A percentile compares a stretch with the other conserved stretches of the same genome.
phyloP scores from a whole-genome alignment of 1,284 basidiomycete genomes.

The Trichosporon sp. region DNA sequence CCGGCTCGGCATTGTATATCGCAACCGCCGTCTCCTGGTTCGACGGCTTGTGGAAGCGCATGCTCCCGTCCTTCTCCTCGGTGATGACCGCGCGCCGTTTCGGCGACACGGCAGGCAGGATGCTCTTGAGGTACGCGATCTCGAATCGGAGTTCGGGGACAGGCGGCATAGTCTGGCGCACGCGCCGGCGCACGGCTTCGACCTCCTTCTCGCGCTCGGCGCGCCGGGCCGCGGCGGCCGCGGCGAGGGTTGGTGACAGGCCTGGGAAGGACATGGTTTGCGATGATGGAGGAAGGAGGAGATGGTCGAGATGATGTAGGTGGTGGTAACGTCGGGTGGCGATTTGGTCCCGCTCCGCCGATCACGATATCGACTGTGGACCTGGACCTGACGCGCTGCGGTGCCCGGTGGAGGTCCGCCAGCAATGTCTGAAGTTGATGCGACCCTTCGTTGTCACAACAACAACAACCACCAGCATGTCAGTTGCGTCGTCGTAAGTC shows the following conservation, averaged over 20 bases:
- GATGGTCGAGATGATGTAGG: too few species aligned
- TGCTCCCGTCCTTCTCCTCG: conserved; percentile 46
- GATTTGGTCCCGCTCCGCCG: conserved; percentile 15
- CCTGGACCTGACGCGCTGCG: neutral
- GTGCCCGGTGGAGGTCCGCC: neutral
- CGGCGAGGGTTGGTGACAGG: conserved; percentile 5
- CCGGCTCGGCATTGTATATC: conserved; percentile 76
- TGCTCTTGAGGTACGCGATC: conserved; percentile 41
- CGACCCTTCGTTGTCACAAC: neutral
- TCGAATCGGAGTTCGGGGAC: conserved; percentile 56
- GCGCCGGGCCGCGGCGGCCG: neutral
- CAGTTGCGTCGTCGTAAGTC: neutral
- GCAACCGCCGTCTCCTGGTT: conserved; percentile 79
- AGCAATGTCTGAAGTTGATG: neutral
- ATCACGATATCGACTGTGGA: neutral
- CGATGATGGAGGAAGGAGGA: too few species aligned
- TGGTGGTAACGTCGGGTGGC: neutral
- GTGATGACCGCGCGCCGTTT: conserved; percentile 25
- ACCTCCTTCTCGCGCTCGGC: conserved; percentile 30
- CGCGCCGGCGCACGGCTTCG: conserved; percentile 45
- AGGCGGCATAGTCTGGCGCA: conserved; percentile 49
- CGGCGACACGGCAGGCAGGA: conserved; percentile 45
- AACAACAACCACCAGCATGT: neutral
- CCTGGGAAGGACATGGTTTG: conserved; percentile 31
- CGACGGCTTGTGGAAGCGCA: neutral